These are phyloP conservation scores for Aspergillus vadensis DNA, from an alignment of 2,329 filamentous ascomycete genomes.

Conservation along the genomic window DNA sequence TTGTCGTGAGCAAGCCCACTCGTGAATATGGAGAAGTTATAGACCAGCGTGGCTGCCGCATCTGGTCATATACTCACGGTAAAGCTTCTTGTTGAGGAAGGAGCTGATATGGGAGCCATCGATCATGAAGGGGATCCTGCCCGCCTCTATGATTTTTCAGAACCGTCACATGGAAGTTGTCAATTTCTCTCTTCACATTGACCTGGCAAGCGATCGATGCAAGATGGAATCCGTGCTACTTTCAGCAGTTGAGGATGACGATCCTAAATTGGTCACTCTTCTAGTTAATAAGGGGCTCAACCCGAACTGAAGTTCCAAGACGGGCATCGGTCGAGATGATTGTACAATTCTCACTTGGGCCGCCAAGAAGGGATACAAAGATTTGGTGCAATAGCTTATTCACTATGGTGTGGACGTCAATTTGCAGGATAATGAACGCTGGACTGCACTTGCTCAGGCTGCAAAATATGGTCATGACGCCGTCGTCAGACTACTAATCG, in stretches of 20 bases:
- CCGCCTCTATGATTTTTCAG: background rate
- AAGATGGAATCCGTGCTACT: background rate
- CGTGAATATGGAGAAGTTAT: slow-evolving; percentile 27
- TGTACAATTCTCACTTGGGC: slow-evolving; percentile 14
- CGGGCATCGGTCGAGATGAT: background rate
- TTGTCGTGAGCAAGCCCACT: background rate
- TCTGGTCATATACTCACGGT: background rate
- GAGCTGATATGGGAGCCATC: background rate
- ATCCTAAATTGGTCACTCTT: background rate
- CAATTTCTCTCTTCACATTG: background rate
- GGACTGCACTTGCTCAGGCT: slow-evolving; percentile 6
- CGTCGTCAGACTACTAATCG: background rate
- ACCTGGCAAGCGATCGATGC: background rate
- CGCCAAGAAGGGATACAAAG: background rate
- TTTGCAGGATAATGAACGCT: background rate
- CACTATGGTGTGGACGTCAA: background rate
- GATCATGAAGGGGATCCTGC: background rate
- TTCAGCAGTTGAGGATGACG: background rate
- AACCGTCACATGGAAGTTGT: background rate
- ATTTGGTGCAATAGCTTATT: background rate
- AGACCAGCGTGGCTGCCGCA: background rate
- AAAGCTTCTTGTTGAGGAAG: background rate
- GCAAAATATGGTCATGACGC: background rate
- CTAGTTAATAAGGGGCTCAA: background rate
- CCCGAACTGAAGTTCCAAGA: background rate